A percentile compares a stretch with the other conserved stretches of the same genome.
Evolutionary conservation across 805 yeast genomes (phyloP).

Genomic region (Saturnispora kantuleensis): DNA sequence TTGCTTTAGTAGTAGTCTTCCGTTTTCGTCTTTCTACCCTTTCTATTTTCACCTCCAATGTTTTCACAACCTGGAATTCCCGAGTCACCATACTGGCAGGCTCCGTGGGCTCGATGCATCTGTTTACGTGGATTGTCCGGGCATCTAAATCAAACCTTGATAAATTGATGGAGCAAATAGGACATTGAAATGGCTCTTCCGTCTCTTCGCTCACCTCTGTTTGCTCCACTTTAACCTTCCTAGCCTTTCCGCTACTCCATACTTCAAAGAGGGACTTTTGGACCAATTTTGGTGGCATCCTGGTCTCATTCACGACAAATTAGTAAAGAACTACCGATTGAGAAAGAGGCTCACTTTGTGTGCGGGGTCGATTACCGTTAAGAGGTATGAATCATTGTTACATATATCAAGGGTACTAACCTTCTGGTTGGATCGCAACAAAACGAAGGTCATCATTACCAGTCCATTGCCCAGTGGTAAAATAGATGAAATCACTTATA

Average conservation of each 20-base stretch:
- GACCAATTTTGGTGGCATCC: not conserved
- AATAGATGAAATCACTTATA: no score
- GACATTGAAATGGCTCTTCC: constrained; percentile 31
- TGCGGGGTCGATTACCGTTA: constrained; percentile 4
- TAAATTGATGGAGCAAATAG: constrained; percentile 38
- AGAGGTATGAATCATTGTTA: constrained; percentile 12
- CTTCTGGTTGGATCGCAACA: constrained; percentile 66
- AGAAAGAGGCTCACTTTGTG: no score
- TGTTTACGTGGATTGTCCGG: constrained; percentile 46
- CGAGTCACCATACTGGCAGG: no score
- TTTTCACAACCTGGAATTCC: not conserved
- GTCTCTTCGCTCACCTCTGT: constrained; percentile 10
- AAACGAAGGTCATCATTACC: constrained; percentile 20
- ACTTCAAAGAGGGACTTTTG: constrained; percentile 3
- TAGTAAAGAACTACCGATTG: not conserved
- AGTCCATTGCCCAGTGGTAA: no score
- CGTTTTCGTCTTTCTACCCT: not conserved
- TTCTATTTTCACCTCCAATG: not conserved
- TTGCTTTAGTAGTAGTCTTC: not conserved
- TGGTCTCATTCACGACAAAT: not conserved
- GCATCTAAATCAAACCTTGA: constrained; percentile 30
- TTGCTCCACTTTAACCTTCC: constrained; percentile 7
- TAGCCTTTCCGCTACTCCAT: not conserved
- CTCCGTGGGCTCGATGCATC: constrained; percentile 30
- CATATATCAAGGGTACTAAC: constrained; percentile 33